These are phyloP conservation scores for Phytophthora uliginosa DNA, from an alignment of 352 stramenopile species.

Conservation along the genomic window DNA sequence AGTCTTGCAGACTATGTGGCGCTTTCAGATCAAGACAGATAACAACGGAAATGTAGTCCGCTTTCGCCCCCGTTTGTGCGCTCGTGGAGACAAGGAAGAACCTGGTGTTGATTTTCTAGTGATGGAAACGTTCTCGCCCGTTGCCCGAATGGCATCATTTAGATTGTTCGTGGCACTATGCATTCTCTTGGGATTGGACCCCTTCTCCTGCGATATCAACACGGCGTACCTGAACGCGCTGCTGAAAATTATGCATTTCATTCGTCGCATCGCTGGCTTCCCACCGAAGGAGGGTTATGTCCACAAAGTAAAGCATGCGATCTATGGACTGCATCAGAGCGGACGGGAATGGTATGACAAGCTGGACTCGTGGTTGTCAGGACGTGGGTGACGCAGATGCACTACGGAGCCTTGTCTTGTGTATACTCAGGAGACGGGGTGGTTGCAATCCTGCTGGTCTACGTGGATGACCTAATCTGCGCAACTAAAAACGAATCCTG, in stretches of 20 bases:
- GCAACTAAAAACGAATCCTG: background rate
- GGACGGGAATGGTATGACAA: conserved; percentile 14
- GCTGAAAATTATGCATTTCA: background rate
- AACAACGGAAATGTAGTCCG: conserved; percentile 8
- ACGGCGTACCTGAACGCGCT: conserved; percentile 5
- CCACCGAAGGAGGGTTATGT: conserved; percentile 8
- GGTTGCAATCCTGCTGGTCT: background rate
- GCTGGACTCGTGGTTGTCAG: background rate
- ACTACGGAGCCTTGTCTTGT: background rate
- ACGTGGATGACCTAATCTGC: background rate
- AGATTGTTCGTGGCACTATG: conserved; percentile 7
- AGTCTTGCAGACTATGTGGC: conserved; percentile 11
- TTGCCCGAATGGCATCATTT: conserved; percentile 7
- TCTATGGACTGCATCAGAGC: conserved; percentile 13
- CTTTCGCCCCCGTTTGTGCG: conserved; percentile 1
- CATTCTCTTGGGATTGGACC: background rate
- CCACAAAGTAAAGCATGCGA: conserved; percentile 8
- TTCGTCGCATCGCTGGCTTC: conserved; percentile 10
- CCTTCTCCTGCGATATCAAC: conserved; percentile 8
- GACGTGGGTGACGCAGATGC: background rate
- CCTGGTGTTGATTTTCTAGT: conserved; percentile 18
- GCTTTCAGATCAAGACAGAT: conserved; percentile 10
- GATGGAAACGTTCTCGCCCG: conserved; percentile 4
- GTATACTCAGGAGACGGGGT: background rate
- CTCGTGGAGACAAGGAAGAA: conserved; percentile 7